Percentiles rank a stretch among this genome's conserved stretches.
phyloP scores from a whole-genome alignment of 495 filamentous ascomycete species.

The Bacidia gigantensis region DNA sequence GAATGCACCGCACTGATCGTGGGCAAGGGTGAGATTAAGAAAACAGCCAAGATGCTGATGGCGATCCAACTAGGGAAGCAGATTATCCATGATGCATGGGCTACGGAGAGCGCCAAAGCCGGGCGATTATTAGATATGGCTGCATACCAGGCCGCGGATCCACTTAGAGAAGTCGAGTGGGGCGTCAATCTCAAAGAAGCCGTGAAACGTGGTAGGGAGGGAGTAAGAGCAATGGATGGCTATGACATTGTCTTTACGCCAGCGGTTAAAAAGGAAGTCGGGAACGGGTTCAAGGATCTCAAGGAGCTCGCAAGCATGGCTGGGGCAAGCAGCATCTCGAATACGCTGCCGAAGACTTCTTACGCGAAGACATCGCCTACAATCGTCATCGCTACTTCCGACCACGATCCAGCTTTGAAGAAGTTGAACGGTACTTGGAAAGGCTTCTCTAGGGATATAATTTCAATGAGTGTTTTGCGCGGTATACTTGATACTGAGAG shows the following conservation, averaged over 20 bases:
- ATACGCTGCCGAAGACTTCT: conserved; percentile 5
- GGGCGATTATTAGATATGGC: conserved; percentile 17
- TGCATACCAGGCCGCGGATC: conserved; percentile 19
- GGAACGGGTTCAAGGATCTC: conserved; percentile 21
- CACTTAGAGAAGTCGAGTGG: conserved; percentile 24
- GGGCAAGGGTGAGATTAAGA: conserved; percentile 23
- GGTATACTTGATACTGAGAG: conserved; percentile 11
- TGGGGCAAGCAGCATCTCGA: conserved; percentile 16
- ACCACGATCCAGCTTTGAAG: neutral
- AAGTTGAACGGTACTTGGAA: conserved; percentile 4
- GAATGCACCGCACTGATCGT: conserved; percentile 26
- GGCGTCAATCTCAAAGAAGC: conserved; percentile 19
- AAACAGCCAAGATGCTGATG: conserved; percentile 26
- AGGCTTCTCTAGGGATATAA: conserved; percentile 11
- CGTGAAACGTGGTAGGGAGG: conserved; percentile 15
- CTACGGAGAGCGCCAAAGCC: conserved; percentile 18
- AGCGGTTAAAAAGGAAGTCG: conserved; percentile 21
- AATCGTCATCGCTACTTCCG: conserved; percentile 8
- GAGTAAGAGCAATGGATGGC: conserved; percentile 17
- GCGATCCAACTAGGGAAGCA: conserved; percentile 23
- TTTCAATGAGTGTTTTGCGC: conserved; percentile 17
- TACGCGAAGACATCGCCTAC: neutral
- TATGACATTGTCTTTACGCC: conserved; percentile 25
- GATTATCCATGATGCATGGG: conserved; percentile 29
- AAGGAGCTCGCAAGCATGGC: conserved; percentile 20